phyloP scores from a whole-genome alignment of 2,329 filamentous ascomycete genomes.

The Aureobasidium sp. region DNA sequence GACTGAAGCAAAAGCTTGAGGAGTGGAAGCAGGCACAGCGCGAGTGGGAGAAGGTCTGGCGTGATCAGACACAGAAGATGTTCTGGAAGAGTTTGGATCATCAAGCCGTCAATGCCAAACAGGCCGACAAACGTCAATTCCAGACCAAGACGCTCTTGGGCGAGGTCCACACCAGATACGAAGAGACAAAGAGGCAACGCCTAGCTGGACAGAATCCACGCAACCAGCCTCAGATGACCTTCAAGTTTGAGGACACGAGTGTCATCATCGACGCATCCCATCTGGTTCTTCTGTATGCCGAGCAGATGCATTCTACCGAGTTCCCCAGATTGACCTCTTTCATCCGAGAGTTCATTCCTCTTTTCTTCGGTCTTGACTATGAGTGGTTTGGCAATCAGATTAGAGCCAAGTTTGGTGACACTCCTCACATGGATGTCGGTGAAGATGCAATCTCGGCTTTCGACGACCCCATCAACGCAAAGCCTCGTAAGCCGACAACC shows the following conservation, averaged over 20 bases:
- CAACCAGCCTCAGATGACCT: constrained; percentile 56
- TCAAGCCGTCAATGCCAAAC: constrained; percentile 84
- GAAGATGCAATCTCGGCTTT: constrained; percentile 57
- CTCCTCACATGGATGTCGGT: constrained; percentile 62
- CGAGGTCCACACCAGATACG: constrained; percentile 84
- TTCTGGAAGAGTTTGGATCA: constrained; percentile 96
- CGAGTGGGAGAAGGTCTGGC: constrained; percentile 99
- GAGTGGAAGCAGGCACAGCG: constrained; percentile 96
- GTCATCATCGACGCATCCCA: constrained; percentile 45
- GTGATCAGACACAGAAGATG: constrained; percentile 86
- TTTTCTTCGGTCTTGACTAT: constrained; percentile 42
- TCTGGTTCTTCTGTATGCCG: constrained; percentile 37
- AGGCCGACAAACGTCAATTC: constrained; percentile 82
- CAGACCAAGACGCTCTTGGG: constrained; percentile 84
- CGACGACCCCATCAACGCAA: constrained; percentile 61
- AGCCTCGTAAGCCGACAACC: constrained; percentile 55
- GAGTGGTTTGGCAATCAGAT: constrained; percentile 61
- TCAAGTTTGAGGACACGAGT: constrained; percentile 54
- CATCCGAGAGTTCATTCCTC: constrained; percentile 41
- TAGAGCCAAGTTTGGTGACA: constrained; percentile 31
- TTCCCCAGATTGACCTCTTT: constrained; percentile 38
- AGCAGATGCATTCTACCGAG: constrained; percentile 35
- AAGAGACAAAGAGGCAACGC: constrained; percentile 73
- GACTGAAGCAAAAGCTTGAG: constrained; percentile 92
- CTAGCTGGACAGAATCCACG: constrained; percentile 26